Conservation (phyloP, 1,139 yeast species). For the Kodamaea anthophila region DNA sequence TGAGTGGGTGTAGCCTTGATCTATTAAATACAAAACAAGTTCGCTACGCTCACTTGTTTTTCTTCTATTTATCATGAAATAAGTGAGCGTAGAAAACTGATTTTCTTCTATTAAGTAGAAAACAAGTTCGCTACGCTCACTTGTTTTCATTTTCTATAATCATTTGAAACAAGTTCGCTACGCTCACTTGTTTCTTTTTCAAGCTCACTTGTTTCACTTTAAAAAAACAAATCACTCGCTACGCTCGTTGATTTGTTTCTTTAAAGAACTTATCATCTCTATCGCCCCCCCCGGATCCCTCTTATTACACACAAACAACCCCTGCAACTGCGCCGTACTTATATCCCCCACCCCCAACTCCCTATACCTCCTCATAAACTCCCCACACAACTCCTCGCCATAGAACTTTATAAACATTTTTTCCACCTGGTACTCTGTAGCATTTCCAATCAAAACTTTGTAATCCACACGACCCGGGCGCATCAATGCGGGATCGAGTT, state of each 20-base stretch:
- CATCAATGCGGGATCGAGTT: conserved; percentile 74
- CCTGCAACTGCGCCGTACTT: conserved; percentile 94
- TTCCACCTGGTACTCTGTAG: conserved; percentile 70
- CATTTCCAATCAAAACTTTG: conserved; percentile 78
- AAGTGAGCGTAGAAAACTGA: no score
- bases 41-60: no score
- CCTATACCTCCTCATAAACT: conserved; percentile 50
- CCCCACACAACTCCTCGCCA: conserved; percentile 52
- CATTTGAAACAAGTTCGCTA: no score
- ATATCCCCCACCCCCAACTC: conserved; percentile 50
- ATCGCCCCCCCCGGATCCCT: conserved; percentile 75
- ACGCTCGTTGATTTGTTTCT: conserved; percentile 14
- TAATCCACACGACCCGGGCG: conserved; percentile 95
- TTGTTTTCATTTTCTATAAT: no score
- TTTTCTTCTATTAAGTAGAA: no score
- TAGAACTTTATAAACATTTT: conserved; percentile 87
- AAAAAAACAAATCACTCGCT: no score
- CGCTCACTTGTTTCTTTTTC: no score
- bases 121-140: no score
- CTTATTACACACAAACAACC: conserved; percentile 89
- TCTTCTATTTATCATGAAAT: no score
- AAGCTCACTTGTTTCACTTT: no score
- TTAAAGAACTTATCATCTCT: conserved; percentile 47
- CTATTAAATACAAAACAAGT: no score
- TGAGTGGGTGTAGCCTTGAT: no score